These are phyloP conservation scores for Brassica incana DNA, from an alignment of 345 rosid species.

Conservation along the genomic window DNA sequence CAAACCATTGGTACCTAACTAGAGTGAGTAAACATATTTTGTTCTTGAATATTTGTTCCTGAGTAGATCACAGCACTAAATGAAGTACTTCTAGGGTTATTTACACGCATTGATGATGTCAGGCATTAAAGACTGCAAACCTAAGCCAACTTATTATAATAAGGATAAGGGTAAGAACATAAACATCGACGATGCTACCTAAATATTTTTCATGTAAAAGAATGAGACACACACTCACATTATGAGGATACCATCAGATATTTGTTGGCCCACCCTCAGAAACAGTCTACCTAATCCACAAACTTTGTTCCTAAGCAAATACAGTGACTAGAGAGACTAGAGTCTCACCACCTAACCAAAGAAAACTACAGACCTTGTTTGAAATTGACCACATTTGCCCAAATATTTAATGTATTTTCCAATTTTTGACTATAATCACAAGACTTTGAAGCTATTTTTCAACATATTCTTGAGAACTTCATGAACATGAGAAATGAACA, in stretches of 20 bases:
- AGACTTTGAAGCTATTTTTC: neutral
- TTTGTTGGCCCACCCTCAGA: conserved; percentile 37
- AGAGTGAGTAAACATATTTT: neutral
- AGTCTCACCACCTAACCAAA: conserved; percentile 34
- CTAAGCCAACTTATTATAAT: neutral
- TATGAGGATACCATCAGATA: conserved; percentile 13
- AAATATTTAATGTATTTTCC: neutral
- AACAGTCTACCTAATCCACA: conserved; percentile 42
- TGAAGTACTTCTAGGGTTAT: neutral
- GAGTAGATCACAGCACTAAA: neutral
- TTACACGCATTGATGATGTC: neutral
- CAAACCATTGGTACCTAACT: neutral
- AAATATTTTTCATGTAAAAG: neutral
- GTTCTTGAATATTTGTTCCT: neutral
- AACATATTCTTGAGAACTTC: neutral
- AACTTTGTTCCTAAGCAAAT: conserved; percentile 31
- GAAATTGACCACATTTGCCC: neutral
- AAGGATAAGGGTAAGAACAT: neutral
- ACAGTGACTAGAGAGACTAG: neutral
- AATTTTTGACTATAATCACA: neutral
- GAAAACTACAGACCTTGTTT: neutral
- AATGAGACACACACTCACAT: conserved; percentile 16
- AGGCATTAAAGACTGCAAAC: neutral
- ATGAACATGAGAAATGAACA: neutral
- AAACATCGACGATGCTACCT: neutral